Percentiles rank a stretch among this genome's conserved stretches.
phyloP scores from a whole-genome alignment of 805 yeast genomes.

The Nakazawaea molendinolei region DNA sequence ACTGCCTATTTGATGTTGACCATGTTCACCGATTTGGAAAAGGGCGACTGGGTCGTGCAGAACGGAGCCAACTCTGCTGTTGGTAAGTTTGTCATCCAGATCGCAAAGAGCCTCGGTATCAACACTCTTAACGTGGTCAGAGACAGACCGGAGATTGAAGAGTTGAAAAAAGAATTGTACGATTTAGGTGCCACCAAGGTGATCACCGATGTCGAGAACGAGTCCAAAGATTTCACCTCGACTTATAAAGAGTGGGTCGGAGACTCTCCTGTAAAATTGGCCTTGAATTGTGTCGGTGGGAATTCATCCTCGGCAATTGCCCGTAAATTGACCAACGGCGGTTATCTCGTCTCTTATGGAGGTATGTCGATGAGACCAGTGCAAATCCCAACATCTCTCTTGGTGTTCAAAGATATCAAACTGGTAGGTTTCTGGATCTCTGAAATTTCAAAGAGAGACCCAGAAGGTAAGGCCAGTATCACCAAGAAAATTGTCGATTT shows the following conservation, averaged over 20 bases:
- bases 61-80: constrained; percentile 97
- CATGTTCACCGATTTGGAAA: constrained; percentile 50
- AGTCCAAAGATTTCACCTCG: constrained; percentile 57
- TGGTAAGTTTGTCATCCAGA: constrained; percentile 85
- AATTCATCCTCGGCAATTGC: constrained; percentile 75
- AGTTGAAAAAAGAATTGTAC: constrained; percentile 43
- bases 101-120: constrained; percentile 70
- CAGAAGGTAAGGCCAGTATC: constrained; percentile 51
- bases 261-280: constrained; percentile 59
- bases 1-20: constrained; percentile 88
- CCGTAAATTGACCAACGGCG: constrained; percentile 69
- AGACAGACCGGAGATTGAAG: constrained; percentile 74
- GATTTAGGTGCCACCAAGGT: constrained; percentile 81
- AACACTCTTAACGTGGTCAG: constrained; percentile 86
- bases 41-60: constrained; percentile 89
- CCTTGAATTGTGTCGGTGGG: constrained; percentile 93
- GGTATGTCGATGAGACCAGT: constrained; percentile 98
- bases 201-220: constrained; percentile 81
- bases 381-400: constrained; percentile 78
- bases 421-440: constrained; percentile 94
- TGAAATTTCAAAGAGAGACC: constrained; percentile 50
- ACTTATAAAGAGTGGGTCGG: constrained; percentile 49
- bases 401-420: constrained; percentile 82
- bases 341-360: constrained; percentile 85
- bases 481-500: constrained; percentile 48